Evolutionary conservation across 768 basidiomycete species (phyloP), one percentile per base, ranked within the genome.

Genomic region (Mycena sanguinolenta): DNA sequence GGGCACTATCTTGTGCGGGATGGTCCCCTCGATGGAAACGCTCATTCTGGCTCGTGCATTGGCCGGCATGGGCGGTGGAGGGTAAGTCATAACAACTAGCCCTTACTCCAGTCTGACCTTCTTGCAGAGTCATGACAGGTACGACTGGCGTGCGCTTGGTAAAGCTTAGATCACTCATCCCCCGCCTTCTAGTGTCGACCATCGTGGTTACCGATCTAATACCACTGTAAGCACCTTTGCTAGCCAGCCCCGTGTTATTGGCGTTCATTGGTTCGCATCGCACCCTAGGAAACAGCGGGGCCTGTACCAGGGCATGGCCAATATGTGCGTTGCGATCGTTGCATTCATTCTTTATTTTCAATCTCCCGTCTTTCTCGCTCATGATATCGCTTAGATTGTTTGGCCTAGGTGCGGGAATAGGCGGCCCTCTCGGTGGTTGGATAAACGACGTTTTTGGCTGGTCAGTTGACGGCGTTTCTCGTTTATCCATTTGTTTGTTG

Each of bases 61-160:
- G 52, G 95, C 96, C 30, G 96, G 96, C 58, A 94, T 95, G 90
- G 96, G 95, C 65, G 95, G 96, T 65, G 96, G 95, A 80, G 93
- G 95, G 90, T 94, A 78, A 81, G 92, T 88, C 49, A 59, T 14
- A 7, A 74, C 77, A 70, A 75, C 73, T 27, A 21, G 34, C 50
- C 58, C 69, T 64, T 64, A 57, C 61, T 74, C 63, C 63, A n/a
- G 30, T 78, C 79, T 70, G 70, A 74, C 72, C 72, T 65, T 72
- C 72, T 80, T 68, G 65, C 77, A 94, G 94, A 32, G 89, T 95
- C 28, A 94, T 95, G 94, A 95, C 94, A 85, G 93, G 94, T 92
- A 76, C 61, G 70, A 39, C 72, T 75, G 65, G 36, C 58, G 44
- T 60, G 44, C 46, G 66, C 58, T 54, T 67, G 69, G 73, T 71